phyloP scores from a whole-genome alignment of 2,329 filamentous ascomycete species.

The Colletotrichum lentis region DNA sequence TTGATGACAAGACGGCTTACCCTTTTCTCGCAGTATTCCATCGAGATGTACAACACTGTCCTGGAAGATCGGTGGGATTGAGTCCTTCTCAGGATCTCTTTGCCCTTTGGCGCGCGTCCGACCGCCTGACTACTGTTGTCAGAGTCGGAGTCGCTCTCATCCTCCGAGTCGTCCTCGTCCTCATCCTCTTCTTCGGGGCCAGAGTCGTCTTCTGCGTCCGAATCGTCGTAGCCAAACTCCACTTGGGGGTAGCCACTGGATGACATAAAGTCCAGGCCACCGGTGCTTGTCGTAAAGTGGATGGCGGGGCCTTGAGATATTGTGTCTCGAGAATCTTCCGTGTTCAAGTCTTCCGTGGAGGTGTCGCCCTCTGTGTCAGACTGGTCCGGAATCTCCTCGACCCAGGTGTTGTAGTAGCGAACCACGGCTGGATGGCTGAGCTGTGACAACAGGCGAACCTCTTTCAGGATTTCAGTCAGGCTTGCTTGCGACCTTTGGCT shows the following conservation, averaged over 20 bases:
- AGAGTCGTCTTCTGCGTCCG: conserved; percentile 49
- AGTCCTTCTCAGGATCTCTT: conserved; percentile 35
- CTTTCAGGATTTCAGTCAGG: conserved; percentile 82
- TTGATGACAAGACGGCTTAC: conserved; percentile 52
- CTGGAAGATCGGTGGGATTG: conserved; percentile 62
- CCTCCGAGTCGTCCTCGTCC: conserved; percentile 54
- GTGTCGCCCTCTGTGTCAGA: conserved; percentile 66
- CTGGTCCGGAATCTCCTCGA: conserved; percentile 72
- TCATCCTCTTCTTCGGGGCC: conserved; percentile 50
- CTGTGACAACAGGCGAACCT: conserved; percentile 88
- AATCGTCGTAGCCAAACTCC: conserved; percentile 76
- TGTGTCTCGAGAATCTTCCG: conserved; percentile 52
- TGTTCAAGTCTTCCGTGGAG: conserved; percentile 55
- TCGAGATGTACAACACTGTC: conserved; percentile 92
- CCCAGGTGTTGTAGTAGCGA: conserved; percentile 95
- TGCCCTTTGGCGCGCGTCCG: conserved; percentile 38
- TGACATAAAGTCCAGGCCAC: conserved; percentile 92
- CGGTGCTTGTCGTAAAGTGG: conserved; percentile 75
- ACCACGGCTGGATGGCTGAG: conserved; percentile 88
- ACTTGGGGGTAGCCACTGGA: conserved; percentile 80
- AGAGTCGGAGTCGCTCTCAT: conserved; percentile 51
- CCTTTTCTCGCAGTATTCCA: conserved; percentile 97
- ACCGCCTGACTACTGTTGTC: conserved; percentile 44
- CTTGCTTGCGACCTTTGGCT: conserved; percentile 80
- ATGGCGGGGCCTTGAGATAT: conserved; percentile 56